Evolutionary conservation across 116 monocot genomes (phyloP).

Genomic region (Iris pallida): DNA sequence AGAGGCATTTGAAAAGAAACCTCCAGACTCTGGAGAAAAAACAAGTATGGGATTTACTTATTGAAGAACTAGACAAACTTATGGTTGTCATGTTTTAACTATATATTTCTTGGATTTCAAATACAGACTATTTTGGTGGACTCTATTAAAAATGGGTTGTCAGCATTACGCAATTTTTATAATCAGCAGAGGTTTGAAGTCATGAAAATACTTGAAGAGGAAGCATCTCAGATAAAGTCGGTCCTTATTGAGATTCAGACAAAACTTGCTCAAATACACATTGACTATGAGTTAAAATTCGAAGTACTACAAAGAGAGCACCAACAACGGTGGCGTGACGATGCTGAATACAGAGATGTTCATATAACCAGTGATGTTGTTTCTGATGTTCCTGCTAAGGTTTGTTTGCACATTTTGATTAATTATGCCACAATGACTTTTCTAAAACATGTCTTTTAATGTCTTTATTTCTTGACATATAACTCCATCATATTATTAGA

Average conservation of each 20-base stretch:
- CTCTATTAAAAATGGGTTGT: conserved; percentile 40
- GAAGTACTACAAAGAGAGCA: conserved; percentile 21
- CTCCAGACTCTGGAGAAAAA: conserved; percentile 53
- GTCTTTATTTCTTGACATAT: not conserved
- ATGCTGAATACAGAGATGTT: conserved; percentile 58
- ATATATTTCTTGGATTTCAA: conserved; percentile 8
- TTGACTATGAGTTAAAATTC: conserved; percentile 22
- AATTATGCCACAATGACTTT: not conserved
- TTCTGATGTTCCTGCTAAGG: conserved; percentile 30
- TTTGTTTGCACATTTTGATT: conserved; percentile 10
- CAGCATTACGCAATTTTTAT: conserved; percentile 39
- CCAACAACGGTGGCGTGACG: conserved; percentile 11
- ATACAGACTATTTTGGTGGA: conserved; percentile 46
- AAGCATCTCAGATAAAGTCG: conserved; percentile 34
- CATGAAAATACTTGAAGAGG: conserved; percentile 60
- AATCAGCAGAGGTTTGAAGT: conserved; percentile 48
- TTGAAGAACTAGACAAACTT: not conserved
- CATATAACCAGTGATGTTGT: conserved; percentile 46
- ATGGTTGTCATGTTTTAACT: conserved; percentile 5
- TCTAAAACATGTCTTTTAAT: not conserved
- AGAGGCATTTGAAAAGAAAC: conserved; percentile 78
- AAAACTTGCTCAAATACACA: conserved; percentile 30
- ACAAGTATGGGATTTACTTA: conserved; percentile 39
- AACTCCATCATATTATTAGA: not conserved
- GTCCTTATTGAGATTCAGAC: conserved; percentile 42